phyloP scores from a whole-genome alignment of 2,329 filamentous ascomycete species.

The Talaromyces atroroseus region DNA sequence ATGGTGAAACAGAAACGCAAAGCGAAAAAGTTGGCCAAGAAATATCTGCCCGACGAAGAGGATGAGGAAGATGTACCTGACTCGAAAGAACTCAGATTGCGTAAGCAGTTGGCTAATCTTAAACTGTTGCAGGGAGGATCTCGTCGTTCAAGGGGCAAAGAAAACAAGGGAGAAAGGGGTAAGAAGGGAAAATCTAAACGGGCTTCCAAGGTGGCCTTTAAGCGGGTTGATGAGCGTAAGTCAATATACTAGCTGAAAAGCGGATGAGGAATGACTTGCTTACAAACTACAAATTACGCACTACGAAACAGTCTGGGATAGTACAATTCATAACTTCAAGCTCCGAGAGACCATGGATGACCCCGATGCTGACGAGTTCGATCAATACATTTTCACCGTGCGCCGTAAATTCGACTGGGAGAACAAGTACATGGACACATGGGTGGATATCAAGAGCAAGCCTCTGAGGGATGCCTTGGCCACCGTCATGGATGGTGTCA shows the following conservation, averaged over 20 bases:
- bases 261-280: neutral
- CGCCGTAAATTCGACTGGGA: conserved; percentile 78
- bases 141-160: conserved; percentile 16
- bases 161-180: conserved; percentile 16
- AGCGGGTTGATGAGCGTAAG: conserved; percentile 59
- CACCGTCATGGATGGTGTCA: conserved; percentile 69
- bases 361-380: conserved; percentile 61
- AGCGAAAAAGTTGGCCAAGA: conserved; percentile 30
- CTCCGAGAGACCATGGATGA: conserved; percentile 62
- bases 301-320: conserved; percentile 43
- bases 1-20: conserved; percentile 24
- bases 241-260: neutral
- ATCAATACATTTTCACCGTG: conserved; percentile 78
- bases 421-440: conserved; percentile 68
- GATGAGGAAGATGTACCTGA: conserved; percentile 27
- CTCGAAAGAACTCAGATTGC: conserved; percentile 22
- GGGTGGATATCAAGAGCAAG: conserved; percentile 82
- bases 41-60: conserved; percentile 27
- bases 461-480: conserved; percentile 64
- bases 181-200: conserved; percentile 39
- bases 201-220: conserved; percentile 59
- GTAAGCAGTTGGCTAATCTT: conserved; percentile 20
- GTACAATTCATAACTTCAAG: conserved; percentile 59
- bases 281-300: neutral
- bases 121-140: conserved; percentile 17